These are phyloP conservation scores for Cucurbitaria berberidis DNA, from an alignment of 2,329 filamentous ascomycete genomes.

Conservation along the genomic window DNA sequence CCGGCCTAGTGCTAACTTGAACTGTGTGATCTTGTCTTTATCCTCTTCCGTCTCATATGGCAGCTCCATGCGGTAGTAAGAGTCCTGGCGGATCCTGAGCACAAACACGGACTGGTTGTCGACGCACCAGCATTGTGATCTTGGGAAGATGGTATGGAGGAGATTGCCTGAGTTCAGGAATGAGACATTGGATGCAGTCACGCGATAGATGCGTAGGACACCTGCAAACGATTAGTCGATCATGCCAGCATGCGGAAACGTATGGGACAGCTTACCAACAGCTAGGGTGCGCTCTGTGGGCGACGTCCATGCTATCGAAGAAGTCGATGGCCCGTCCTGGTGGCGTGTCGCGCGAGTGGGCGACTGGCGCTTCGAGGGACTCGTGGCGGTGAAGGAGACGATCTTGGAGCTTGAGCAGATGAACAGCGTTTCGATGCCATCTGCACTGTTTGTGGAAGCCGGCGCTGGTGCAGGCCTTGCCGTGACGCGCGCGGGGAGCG, in stretches of 20 bases:
- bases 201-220: constrained; percentile 80
- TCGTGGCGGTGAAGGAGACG: constrained; percentile 63
- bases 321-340: constrained; percentile 60
- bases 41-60: constrained; percentile 71
- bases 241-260: not conserved
- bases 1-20: constrained; percentile 73
- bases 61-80: constrained; percentile 90
- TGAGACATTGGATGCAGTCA: constrained; percentile 78
- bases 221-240: constrained; percentile 54
- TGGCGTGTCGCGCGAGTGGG: constrained; percentile 29
- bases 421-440: constrained; percentile 72
- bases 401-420: constrained; percentile 76
- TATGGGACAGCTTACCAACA: constrained; percentile 62
- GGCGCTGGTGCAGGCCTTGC: constrained; percentile 37
- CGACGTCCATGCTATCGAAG: constrained; percentile 74
- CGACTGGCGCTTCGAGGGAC: constrained; percentile 44
- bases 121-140: constrained; percentile 93
- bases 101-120: constrained; percentile 85
- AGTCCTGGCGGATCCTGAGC: constrained; percentile 80
- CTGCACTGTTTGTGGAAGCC: constrained; percentile 49
- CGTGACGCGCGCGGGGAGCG: constrained; percentile 52
- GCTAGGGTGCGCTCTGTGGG: constrained; percentile 82
- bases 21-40: constrained; percentile 65
- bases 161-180: constrained; percentile 86
- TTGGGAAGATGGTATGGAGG: constrained; percentile 84